A percentile compares a stretch with the other conserved stretches of the same genome.
Evolutionary conservation across 75 land plant genomes (phyloP).

Genomic region (Azolla pinnata): DNA sequence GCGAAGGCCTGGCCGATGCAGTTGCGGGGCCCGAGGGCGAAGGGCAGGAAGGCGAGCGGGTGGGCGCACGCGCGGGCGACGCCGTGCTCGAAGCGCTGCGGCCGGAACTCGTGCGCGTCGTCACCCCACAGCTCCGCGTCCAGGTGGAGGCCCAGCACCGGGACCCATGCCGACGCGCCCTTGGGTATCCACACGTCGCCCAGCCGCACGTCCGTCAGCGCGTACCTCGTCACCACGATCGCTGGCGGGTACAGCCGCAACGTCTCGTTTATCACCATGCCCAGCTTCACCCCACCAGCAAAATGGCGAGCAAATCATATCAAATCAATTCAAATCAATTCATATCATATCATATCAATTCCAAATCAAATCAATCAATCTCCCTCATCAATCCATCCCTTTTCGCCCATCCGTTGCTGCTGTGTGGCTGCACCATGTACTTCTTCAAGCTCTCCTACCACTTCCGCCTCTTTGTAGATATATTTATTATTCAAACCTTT

Average conservation of each 20-base stretch:
- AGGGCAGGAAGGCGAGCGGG: constrained; percentile 47
- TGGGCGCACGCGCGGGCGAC: constrained; percentile 34
- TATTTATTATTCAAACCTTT: too few species aligned
- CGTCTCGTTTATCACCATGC: constrained; percentile 73
- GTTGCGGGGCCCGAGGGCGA: constrained; percentile 55
- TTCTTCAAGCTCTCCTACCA: too few species aligned
- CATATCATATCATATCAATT: not conserved
- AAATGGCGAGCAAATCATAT: not conserved
- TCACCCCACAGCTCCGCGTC: constrained; percentile 61
- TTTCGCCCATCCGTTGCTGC: too few species aligned
- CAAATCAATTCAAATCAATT: not conserved
- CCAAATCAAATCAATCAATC: too few species aligned
- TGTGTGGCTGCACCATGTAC: too few species aligned
- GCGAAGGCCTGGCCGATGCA: constrained; percentile 78
- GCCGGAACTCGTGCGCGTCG: constrained; percentile 68
- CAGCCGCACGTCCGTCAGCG: constrained; percentile 50
- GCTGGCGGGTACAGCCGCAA: constrained; percentile 75
- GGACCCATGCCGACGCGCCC: constrained; percentile 61
- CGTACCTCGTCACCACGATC: constrained; percentile 39
- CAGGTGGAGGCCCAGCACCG: constrained; percentile 58
- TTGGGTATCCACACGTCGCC: constrained; percentile 58
- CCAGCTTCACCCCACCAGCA: constrained; percentile 35
- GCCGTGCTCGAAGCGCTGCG: constrained; percentile 50
- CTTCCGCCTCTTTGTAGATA: too few species aligned
- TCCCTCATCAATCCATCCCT: too few species aligned